Evolutionary conservation across 345 rosid species (phyloP).

Genomic region (Syzygium grande): DNA sequence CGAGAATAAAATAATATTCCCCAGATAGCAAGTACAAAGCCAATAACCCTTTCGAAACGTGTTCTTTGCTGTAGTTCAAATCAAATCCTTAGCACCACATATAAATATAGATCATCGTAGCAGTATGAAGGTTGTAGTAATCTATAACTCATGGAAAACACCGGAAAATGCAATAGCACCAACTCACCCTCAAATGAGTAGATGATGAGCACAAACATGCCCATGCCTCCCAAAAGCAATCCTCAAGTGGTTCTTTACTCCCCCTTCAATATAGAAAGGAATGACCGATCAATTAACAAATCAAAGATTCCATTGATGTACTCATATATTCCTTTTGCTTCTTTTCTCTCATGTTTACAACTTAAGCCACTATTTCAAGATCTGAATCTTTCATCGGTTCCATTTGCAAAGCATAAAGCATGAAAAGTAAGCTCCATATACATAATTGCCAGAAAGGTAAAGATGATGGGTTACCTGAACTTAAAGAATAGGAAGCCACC

Average conservation of each 20-base stretch:
- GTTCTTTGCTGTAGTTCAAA: conserved; percentile 80
- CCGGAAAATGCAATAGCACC: neutral
- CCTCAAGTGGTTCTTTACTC: conserved; percentile 57
- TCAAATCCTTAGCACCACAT: conserved; percentile 8
- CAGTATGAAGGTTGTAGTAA: neutral
- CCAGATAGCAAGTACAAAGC: conserved; percentile 87
- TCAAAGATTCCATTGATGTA: neutral
- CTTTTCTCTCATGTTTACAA: neutral
- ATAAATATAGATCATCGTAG: neutral
- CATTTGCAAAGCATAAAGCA: neutral
- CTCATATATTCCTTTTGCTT: neutral
- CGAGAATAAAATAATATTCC: conserved; percentile 93
- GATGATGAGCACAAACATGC: conserved; percentile 91
- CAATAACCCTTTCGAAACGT: conserved; percentile 72
- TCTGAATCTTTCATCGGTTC: neutral
- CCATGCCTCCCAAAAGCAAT: conserved; percentile 99
- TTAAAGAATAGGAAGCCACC: conserved; percentile 82
- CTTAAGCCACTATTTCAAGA: neutral
- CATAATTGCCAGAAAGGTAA: neutral
- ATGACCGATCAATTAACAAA: neutral
- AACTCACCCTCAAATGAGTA: conserved; percentile 69
- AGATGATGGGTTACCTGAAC: conserved; percentile 45
- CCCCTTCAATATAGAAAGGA: conserved; percentile 29
- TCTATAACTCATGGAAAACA: neutral
- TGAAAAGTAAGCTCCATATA: neutral